Conservation (phyloP, 208 protist genomes). For the Trypanosoma rangeli region DNA sequence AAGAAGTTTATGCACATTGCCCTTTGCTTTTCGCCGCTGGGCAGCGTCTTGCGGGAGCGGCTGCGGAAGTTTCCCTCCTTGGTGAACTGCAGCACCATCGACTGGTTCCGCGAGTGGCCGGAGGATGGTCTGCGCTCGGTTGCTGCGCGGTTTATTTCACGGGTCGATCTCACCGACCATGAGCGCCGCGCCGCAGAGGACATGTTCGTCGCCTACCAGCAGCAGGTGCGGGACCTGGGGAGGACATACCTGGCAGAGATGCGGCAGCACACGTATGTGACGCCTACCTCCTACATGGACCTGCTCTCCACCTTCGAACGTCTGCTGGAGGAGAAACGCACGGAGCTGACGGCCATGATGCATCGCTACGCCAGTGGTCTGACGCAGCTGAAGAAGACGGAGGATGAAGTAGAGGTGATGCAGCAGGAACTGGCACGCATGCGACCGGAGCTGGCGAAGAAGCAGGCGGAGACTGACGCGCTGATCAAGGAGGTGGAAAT, state of each 20-base stretch:
- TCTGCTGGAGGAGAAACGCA: constrained; percentile 84
- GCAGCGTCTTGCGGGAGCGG: constrained; percentile 93
- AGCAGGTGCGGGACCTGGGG: constrained; percentile 85
- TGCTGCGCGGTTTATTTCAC: constrained; percentile 82
- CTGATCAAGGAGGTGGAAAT: constrained; percentile 86
- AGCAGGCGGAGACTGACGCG: constrained; percentile 88
- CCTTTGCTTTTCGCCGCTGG: constrained; percentile 97
- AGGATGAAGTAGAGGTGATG: constrained; percentile 95
- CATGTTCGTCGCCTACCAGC: constrained; percentile 92
- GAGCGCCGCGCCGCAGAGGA: constrained; percentile 73
- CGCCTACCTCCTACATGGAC: constrained; percentile 96
- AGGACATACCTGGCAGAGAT: constrained; percentile 85
- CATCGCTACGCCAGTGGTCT: constrained; percentile 91
- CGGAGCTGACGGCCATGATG: constrained; percentile 82
- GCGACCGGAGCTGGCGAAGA: constrained; percentile 89
- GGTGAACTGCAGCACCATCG: constrained; percentile 98
- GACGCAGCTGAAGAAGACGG: constrained; percentile 87
- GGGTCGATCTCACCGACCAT: constrained; percentile 75
- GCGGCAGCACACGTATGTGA: constrained; percentile 93
- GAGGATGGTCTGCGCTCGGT: constrained; percentile 93
- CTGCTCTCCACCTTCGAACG: constrained; percentile 91
- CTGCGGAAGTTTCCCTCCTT: constrained; percentile 97
- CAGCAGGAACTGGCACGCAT: constrained; percentile 91
- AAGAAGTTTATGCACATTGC: constrained; percentile 95
- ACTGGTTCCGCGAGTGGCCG: constrained; percentile 98